Percentiles rank a stretch among this genome's conserved stretches.
phyloP scores from a whole-genome alignment of 1,139 yeast genomes.

The Kodamaea alishanica region DNA sequence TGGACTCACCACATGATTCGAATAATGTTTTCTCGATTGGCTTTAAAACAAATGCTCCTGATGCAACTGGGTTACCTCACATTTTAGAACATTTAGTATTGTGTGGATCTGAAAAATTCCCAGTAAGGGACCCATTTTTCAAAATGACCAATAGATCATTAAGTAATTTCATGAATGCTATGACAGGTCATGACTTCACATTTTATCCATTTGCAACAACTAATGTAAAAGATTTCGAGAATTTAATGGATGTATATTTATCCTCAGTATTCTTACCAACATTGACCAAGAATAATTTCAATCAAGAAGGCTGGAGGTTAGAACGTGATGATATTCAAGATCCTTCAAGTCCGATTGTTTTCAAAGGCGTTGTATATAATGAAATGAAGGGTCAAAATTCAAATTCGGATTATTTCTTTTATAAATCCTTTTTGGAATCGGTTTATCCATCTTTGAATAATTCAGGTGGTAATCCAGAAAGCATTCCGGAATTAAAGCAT shows the following conservation, averaged over 20 bases:
- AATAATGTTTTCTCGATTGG: slow-evolving; percentile 88
- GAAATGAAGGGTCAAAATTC: slow-evolving; percentile 99
- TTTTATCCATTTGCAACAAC: slow-evolving; percentile 97
- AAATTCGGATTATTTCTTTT: slow-evolving; percentile 79
- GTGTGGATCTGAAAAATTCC: slow-evolving; percentile 87
- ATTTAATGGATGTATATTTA: slow-evolving; percentile 82
- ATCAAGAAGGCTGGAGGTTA: slow-evolving; percentile 97
- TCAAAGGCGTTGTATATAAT: slow-evolving; percentile 95
- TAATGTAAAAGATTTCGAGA: slow-evolving; percentile 72
- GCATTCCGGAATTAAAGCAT: slow-evolving; percentile 70
- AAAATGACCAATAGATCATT: slow-evolving; percentile 87
- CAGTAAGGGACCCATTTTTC: slow-evolving; percentile 95
- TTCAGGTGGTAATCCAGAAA: slow-evolving; percentile 92
- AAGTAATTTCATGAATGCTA: slow-evolving; percentile 96
- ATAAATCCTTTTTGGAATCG: slow-evolving; percentile 81
- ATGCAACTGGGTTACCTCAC: slow-evolving; percentile 92
- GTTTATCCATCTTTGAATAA: slow-evolving; percentile 80
- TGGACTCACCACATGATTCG: slow-evolving; percentile 67
- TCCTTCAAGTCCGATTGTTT: slow-evolving; percentile 54
- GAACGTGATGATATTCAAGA: slow-evolving; percentile 68
- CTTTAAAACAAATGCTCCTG: slow-evolving; percentile 92
- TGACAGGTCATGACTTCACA: slow-evolving; percentile 97
- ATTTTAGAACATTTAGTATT: slow-evolving; percentile 92
- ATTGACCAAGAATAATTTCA: slow-evolving; percentile 73
- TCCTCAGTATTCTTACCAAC: slow-evolving; percentile 86